Evolutionary conservation across 352 stramenopile species (phyloP), one percentile per base, ranked within the genome.

Genomic region (Globisporangium rhizosaccharum): DNA sequence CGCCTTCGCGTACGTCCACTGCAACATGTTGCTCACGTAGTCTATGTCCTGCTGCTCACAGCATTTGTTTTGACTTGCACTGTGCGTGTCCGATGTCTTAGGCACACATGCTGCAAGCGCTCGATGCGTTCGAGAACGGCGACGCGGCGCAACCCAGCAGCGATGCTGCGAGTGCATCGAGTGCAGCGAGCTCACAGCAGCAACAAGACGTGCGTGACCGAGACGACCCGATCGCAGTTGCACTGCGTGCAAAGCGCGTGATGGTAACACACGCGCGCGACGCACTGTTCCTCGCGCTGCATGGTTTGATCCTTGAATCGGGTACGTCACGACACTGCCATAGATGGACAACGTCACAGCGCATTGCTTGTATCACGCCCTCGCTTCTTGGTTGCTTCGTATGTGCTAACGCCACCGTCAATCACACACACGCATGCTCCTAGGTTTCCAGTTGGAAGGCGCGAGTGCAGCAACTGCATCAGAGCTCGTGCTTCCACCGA

Each of bases 21-120:
- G 10, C 11, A n/a, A 0, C 2, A 12, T 30, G 17, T n/a, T 3
- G 26, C 14, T 30, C 23, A 15, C 17, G 3, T 10, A 4, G 6
- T 18, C 2, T 45, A 14, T 26, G 6, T 18, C 10, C 50, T 18
- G 17, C 39, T 28, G 7, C 12, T 33, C 18, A 36, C 17, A 2
- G 18, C 15, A 28, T 0, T 2, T 18, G 15, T 45, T 4, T 18
- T 41, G 15, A 10, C 23, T 49, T 42, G 36, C 36, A 30, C 44
- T 47, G 37, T 30, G 1, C 51, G 18, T 45, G 36, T 23, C 30
- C 11, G 20, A 47, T 10, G 17, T 5, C 11, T 1, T 57, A 95
- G 85, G 70, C 60, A 47, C 72, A 95, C 68, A 95, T 95, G 83
- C 56, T 80, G 25, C 54, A 66, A 46, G 82, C 83, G n/a, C 51